Base-by-base conservation (phyloP, 805 yeast genomes). In the Candida bentonensis region DNA sequence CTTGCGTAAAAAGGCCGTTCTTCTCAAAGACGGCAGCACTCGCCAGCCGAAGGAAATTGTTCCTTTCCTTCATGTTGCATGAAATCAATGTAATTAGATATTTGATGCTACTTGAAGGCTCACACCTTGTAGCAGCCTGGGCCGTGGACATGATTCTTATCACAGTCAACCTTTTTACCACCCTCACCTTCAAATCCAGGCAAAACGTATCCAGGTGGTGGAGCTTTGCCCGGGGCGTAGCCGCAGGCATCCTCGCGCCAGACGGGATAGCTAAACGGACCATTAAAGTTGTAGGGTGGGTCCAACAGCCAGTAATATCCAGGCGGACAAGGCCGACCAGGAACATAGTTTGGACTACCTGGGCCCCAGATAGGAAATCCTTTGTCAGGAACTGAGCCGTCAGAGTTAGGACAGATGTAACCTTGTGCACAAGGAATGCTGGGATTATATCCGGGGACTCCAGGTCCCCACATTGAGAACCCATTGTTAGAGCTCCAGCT, bases 381-480 rank as follows among this genome's bases (percentile, higher is more conserved):
- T 4, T 9, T 17, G 5, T 9, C 5, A 11, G 36, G 20, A 11
- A 30, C 17, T 11, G 5, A 17, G 20, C 20, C 13, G 20, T 15
- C 36, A 5, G 11, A 5, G 5, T 4, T 4, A 9, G 20, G 36
- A 30, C 36, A 30, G n/a, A 30, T 30, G n/a, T 11, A 30, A 11
- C 36, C 36, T 13, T 7, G 11, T 15, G 5, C 17, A 30, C 36
- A 30, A 4, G 20, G 36, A 11, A n/a, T n/a, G 5, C 20, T 17
- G 7, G 7, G 17, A 13, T 15, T 11, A n/a, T 30, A 30, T 5
- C 36, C 36, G 5, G 36, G 36, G 17, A 17, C 36, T 4, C 36
- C 20, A 30, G 36, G 36, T 30, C 36, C 36, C 36, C 36, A 30
- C 20, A 30, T 30, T 30, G 36, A 30, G n/a, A 30, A 30, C 5